Percentiles rank a stretch among this genome's conserved stretches.
Evolutionary conservation across 129 eudicot species (phyloP).

Genomic region (Helichrysum umbraculigerum): DNA sequence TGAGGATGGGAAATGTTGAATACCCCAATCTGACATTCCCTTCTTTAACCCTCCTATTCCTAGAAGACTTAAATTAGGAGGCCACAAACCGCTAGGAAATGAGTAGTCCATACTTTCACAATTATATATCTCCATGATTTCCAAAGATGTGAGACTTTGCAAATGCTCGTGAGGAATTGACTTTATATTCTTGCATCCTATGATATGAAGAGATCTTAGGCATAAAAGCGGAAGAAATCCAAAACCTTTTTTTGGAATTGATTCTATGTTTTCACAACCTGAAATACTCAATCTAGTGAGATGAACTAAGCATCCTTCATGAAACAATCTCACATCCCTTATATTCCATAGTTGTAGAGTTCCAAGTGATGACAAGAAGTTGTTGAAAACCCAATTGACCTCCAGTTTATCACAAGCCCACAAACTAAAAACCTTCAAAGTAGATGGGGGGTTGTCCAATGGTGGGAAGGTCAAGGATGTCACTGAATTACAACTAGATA

Average conservation of each 20-base stretch:
- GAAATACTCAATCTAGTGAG: too few relatives aligned
- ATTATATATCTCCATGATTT: not conserved
- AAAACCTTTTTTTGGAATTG: too few relatives aligned
- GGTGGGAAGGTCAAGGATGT: constrained; percentile 25
- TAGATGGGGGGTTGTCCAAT: constrained; percentile 3
- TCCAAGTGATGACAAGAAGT: constrained; percentile 20
- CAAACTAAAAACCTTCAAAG: constrained; percentile 16
- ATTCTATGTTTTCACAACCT: too few relatives aligned
- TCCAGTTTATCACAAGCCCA: constrained; percentile 9
- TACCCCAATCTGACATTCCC: constrained; percentile 24
- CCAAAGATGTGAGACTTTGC: too few relatives aligned
- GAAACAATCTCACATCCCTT: too few relatives aligned
- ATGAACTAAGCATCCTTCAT: too few relatives aligned
- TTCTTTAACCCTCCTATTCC: constrained; percentile 8
- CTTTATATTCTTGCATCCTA: too few relatives aligned
- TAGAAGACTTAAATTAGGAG: constrained; percentile 17
- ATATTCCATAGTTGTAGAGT: not conserved
- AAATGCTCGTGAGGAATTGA: too few relatives aligned
- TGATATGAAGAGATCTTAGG: too few relatives aligned
- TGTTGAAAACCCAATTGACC: constrained; percentile 7
- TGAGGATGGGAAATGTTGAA: constrained; percentile 16
- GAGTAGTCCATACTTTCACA: constrained; percentile 15
- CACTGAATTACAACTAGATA: not conserved
- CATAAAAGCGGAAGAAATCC: too few relatives aligned
- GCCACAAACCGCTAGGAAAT: constrained; percentile 14